Conservation (phyloP, 768 basidiomycete species). For the Pleurotus tuoliensis region DNA sequence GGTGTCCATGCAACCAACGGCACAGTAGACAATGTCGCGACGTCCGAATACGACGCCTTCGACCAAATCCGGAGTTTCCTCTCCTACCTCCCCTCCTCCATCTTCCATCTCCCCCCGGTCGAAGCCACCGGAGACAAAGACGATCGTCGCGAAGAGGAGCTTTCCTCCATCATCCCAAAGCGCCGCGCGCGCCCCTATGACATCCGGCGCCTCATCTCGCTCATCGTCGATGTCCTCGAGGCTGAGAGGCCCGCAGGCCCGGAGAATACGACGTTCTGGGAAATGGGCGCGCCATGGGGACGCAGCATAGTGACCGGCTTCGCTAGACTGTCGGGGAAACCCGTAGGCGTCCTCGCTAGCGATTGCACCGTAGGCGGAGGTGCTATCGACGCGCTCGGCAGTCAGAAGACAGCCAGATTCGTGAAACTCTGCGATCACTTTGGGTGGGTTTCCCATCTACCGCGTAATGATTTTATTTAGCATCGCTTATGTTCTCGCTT, state of each 20-base stretch:
- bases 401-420: slow-evolving; percentile 36
- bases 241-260: slow-evolving; percentile 11
- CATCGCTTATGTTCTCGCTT: not conserved
- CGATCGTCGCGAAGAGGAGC: slow-evolving; percentile 29
- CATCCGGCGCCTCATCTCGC: slow-evolving; percentile 28
- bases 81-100: slow-evolving; percentile 37
- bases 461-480: not conserved
- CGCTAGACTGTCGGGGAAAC: slow-evolving; percentile 30
- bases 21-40: slow-evolving; percentile 33
- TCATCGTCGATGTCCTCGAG: slow-evolving; percentile 25
- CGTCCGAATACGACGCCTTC: slow-evolving; percentile 33
- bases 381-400: slow-evolving; percentile 35
- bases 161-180: slow-evolving; percentile 32
- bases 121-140: slow-evolving; percentile 17
- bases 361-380: slow-evolving; percentile 37
- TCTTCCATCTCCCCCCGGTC: slow-evolving; percentile 31
- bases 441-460: slow-evolving; percentile 19
- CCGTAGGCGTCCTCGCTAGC: slow-evolving; percentile 33
- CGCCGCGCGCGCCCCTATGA: slow-evolving; percentile 31
- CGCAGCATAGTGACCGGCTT: slow-evolving; percentile 34
- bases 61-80: slow-evolving; percentile 30
- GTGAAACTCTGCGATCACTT: slow-evolving; percentile 37
- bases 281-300: slow-evolving; percentile 35
- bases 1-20: slow-evolving; percentile 34
- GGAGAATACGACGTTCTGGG: slow-evolving; percentile 26